A percentile compares a stretch with the other conserved stretches of the same genome.
These are phyloP conservation scores for Bipolaris bicolor DNA, from an alignment of 2,329 filamentous ascomycete genomes.

Conservation along the genomic window DNA sequence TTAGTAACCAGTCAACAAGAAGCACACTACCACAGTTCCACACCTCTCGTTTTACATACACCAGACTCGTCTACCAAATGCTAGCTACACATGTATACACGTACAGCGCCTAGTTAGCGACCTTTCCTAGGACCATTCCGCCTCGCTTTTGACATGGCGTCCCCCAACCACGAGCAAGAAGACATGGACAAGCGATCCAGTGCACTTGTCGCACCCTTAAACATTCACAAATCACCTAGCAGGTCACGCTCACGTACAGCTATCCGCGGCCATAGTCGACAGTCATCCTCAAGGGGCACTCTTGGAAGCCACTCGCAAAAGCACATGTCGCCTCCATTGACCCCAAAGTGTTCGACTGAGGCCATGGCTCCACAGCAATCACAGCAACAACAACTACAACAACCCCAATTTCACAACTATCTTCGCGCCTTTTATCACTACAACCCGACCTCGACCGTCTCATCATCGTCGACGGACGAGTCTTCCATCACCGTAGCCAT, in stretches of 20 bases:
- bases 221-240: conserved; percentile 46
- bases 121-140: conserved; percentile 8
- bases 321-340: conserved; percentile 79
- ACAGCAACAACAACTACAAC: conserved; percentile 54
- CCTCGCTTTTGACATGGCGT: conserved; percentile 33
- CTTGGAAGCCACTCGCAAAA: conserved; percentile 40
- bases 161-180: conserved; percentile 34
- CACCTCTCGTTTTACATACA: conserved; percentile 12
- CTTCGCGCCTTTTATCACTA: conserved; percentile 94
- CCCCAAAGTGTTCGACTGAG: conserved; percentile 72
- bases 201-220: conserved; percentile 46
- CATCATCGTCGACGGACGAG: conserved; percentile 76
- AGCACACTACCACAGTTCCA: conserved; percentile 8
- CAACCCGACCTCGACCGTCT: conserved; percentile 75
- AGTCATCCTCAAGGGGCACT: conserved; percentile 41
- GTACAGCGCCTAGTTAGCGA: conserved; percentile 39
- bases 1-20: conserved; percentile 32
- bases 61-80: conserved; percentile 33
- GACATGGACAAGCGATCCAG: conserved; percentile 43
- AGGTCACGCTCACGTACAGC: conserved; percentile 33
- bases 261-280: conserved; percentile 35
- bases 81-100: conserved; percentile 25
- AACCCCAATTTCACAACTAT: conserved; percentile 88
- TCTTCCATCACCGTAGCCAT: conserved; percentile 77
- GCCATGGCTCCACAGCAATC: conserved; percentile 56